Evolutionary conservation across 345 rosid species (phyloP).

Genomic region (Hibiscus tridactylites): DNA sequence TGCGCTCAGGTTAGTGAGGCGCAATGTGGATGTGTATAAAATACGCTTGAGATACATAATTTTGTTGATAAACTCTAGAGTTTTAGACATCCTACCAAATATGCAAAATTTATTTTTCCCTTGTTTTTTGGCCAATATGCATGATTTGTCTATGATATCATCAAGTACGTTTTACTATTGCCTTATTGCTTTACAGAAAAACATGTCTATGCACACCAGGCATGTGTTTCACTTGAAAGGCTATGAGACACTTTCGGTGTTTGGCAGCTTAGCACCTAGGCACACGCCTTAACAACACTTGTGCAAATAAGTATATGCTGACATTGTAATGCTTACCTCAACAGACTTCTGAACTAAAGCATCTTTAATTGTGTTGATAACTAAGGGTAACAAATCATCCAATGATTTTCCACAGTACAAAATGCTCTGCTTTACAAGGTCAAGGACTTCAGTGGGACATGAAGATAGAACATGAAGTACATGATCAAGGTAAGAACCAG

Average conservation of each 20-base stretch:
- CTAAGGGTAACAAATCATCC: slow-evolving; percentile 45
- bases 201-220: not conserved
- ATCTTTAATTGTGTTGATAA: slow-evolving; percentile 47
- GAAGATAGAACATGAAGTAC: slow-evolving; percentile 57
- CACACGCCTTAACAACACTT: not conserved
- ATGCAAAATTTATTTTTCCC: not conserved
- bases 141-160: not conserved
- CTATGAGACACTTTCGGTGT: not conserved
- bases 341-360: slow-evolving; percentile 75
- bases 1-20: not conserved
- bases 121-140: not conserved
- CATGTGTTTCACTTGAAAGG: not conserved
- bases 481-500: slow-evolving; percentile 56
- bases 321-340: slow-evolving; percentile 49
- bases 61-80: not conserved
- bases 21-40: not conserved
- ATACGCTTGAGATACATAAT: not conserved
- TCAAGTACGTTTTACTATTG: not conserved
- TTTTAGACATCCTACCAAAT: not conserved
- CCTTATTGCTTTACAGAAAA: not conserved
- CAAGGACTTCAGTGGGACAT: slow-evolving; percentile 57
- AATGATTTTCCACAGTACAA: slow-evolving; percentile 56
- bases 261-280: not conserved
- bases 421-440: slow-evolving; percentile 73
- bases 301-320: not conserved